Evolutionary conservation across 1,139 yeast genomes (phyloP).

Genomic region (Pichia terricola): DNA sequence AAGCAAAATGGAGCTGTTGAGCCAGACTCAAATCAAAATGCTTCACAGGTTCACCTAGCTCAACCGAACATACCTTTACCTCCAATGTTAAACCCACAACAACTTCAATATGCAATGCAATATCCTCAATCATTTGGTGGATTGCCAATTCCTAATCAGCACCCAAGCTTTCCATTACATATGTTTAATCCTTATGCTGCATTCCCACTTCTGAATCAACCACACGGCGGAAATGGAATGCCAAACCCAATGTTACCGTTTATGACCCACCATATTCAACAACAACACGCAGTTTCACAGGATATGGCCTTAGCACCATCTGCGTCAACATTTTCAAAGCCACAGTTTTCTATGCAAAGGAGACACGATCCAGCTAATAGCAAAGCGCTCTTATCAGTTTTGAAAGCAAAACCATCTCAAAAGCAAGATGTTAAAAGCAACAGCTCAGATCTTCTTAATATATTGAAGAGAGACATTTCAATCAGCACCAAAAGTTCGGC

Average conservation of each 20-base stretch:
- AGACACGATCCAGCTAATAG: constrained; percentile 35
- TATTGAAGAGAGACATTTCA: constrained; percentile 10
- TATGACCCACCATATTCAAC: background rate
- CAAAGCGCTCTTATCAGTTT: constrained; percentile 42
- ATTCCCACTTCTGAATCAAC: background rate
- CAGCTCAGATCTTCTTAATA: constrained; percentile 7
- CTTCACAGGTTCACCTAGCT: background rate
- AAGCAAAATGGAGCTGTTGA: background rate
- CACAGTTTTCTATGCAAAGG: constrained; percentile 23
- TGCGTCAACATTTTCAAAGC: constrained; percentile 15
- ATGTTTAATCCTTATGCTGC: constrained; percentile 23
- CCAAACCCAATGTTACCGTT: constrained; percentile 8
- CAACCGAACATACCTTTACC: background rate
- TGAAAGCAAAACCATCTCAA: constrained; percentile 29
- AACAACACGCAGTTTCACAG: constrained; percentile 12
- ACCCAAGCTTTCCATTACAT: constrained; percentile 18
- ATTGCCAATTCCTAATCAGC: constrained; percentile 9
- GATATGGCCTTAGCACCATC: constrained; percentile 24
- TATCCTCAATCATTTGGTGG: background rate
- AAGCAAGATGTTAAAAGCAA: background rate
- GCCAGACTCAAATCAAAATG: background rate
- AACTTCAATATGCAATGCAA: constrained; percentile 9
- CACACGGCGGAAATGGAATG: background rate
- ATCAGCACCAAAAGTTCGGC: too few species aligned
- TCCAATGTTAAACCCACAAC: constrained; percentile 11